phyloP scores from a whole-genome alignment of 768 basidiomycete genomes.

The Tylopilus rubrobrunneus region DNA sequence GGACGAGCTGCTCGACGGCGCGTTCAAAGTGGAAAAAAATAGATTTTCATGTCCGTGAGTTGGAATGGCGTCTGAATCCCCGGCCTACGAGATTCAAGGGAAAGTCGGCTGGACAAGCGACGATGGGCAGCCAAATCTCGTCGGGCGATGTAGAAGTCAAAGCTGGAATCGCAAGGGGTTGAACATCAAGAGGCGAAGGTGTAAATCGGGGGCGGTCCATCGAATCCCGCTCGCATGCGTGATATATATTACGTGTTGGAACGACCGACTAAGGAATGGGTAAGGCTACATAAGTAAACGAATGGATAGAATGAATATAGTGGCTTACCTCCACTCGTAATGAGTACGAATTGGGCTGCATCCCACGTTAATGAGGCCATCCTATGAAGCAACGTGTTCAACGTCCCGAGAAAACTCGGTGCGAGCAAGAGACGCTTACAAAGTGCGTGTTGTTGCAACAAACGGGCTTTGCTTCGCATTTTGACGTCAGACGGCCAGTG shows the following conservation, averaged over 20 bases:
- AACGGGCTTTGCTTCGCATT: constrained; percentile 17
- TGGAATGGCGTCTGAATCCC: neutral
- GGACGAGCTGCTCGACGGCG: constrained; percentile 67
- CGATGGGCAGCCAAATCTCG: constrained; percentile 31
- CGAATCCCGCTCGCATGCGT: constrained; percentile 13
- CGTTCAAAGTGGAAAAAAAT: constrained; percentile 56
- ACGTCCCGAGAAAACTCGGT: too few relatives aligned
- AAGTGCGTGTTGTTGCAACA: constrained; percentile 20
- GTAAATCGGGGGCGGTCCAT: constrained; percentile 22
- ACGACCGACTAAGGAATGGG: too few relatives aligned
- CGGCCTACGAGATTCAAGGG: constrained; percentile 39
- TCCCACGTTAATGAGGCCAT: constrained; percentile 26
- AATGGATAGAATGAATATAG: too few relatives aligned
- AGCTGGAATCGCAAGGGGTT: neutral
- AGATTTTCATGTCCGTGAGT: neutral
- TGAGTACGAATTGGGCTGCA: constrained; percentile 18
- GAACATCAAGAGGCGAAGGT: constrained; percentile 18
- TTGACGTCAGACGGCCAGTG: too few relatives aligned
- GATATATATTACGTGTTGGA: constrained; percentile 3
- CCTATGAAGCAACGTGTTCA: constrained; percentile 1
- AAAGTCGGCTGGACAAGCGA: constrained; percentile 41
- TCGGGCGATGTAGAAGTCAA: constrained; percentile 2
- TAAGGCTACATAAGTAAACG: too few relatives aligned
- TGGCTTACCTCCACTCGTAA: too few relatives aligned
- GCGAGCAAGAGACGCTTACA: constrained; percentile 6